Percentiles rank a stretch among this genome's conserved stretches.
These are phyloP conservation scores for Colletotrichum caudatum DNA, from an alignment of 2,329 filamentous ascomycete genomes.

Conservation along the genomic window DNA sequence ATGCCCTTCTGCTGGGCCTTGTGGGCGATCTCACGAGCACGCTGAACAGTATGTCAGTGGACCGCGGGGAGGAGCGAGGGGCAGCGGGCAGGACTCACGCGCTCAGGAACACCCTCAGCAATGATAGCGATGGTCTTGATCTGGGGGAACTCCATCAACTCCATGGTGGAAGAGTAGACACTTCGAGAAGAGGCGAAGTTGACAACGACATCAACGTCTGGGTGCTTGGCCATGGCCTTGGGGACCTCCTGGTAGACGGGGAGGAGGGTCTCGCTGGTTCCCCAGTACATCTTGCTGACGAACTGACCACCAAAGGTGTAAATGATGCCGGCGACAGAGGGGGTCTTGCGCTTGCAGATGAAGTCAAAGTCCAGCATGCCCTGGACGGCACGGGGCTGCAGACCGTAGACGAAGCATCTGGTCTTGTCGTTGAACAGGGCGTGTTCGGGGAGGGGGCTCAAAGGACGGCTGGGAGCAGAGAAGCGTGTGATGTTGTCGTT, in stretches of 20 bases:
- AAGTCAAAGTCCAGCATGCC: slow-evolving; percentile 99
- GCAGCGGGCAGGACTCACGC: slow-evolving; percentile 70
- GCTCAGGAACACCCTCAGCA: slow-evolving; percentile 98
- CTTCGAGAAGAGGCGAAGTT: slow-evolving; percentile 99
- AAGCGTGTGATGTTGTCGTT: slow-evolving; percentile 99
- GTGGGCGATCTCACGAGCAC: slow-evolving; percentile 97
- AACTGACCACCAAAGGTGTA: slow-evolving; percentile 99
- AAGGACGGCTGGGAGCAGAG: slow-evolving; percentile 87
- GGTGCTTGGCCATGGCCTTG: slow-evolving; percentile 96
- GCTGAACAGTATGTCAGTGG: slow-evolving; percentile 61
- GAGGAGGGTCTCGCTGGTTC: slow-evolving; percentile 97
- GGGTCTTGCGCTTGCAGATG: slow-evolving; percentile 98
- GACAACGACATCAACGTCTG: slow-evolving; percentile 96
- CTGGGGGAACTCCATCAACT: slow-evolving; percentile 96
- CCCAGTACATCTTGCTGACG: slow-evolving; percentile 99
- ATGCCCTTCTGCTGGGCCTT: slow-evolving; percentile 98
- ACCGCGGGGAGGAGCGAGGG: neutral
- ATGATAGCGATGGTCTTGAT: slow-evolving; percentile 99
- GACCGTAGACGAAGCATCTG: slow-evolving; percentile 99
- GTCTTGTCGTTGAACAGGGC: slow-evolving; percentile 99
- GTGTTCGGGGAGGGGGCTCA: slow-evolving; percentile 89
- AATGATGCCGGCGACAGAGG: slow-evolving; percentile 98
- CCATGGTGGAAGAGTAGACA: slow-evolving; percentile 98
- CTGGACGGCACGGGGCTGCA: slow-evolving; percentile 93
- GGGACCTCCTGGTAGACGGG: slow-evolving; percentile 96